Evolutionary conservation across 2,329 filamentous ascomycete species (phyloP), one percentile per base, ranked within the genome.

Genomic region (Alternaria dauci): DNA sequence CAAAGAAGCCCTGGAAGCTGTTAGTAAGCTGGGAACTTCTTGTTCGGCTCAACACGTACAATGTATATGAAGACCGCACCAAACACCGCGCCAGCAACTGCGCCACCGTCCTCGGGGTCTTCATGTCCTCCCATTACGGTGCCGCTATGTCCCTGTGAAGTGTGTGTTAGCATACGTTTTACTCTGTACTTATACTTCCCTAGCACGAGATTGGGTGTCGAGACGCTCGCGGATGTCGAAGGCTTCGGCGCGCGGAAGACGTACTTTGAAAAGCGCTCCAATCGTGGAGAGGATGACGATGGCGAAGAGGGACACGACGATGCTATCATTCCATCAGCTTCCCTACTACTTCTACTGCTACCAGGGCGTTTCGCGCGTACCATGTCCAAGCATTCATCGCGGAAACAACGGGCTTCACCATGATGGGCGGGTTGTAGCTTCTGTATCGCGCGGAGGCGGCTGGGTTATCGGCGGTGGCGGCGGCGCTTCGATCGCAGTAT

Each of bases 381-480:
- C 94, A 97, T 84, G 89, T 92, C 93, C 94, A 97, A 76, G 94
- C 94, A 83, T 96, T 94, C 83, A 94, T 87, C 69, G 93, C 90
- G 77, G 92, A 91, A 72, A 98, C 92, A 77, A 98, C 85, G 71
- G 94, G 94, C 89, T 97, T 97, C 92, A 97, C 97, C 94, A 97
- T 97, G 76, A 47, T 71, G 67, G 69, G 63, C 69, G 67, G 41
- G 38, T 66, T 43, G 18, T 39, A 60, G 59, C 55, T 62, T 53
- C 55, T 52, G 36, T 36, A 43, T 52, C 50, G 52, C 48, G 46
- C 43, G 52, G 55, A 56, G 59, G 65, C 43, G 59, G 64, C 50
- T 61, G 55, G 60, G 59, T 66, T 62, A 59, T 62, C 59, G 55
- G 55, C 43, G 53, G 48, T 53, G 57, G 62, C 47, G 53, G 48